Conservation (phyloP, 139 green algal species). For the Raphidocelis subcapitata region DNA sequence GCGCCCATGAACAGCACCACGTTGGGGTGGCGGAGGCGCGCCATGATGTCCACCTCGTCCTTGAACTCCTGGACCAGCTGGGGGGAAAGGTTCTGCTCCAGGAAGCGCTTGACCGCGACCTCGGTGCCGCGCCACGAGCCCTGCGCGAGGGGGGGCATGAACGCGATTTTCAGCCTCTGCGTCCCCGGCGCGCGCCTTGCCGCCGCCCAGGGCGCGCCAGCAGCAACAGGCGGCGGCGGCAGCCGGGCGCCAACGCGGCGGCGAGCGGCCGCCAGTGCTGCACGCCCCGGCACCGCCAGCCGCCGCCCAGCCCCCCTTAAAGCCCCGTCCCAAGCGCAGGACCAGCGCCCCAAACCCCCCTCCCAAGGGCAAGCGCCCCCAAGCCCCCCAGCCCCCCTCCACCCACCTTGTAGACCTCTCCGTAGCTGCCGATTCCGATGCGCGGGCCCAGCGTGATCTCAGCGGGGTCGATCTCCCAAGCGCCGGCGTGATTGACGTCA, state of each 20-base stretch:
- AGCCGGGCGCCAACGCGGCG: no score
- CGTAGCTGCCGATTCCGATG: slow-evolving; percentile 83
- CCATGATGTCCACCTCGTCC: slow-evolving; percentile 70
- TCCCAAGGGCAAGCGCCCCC: background rate
- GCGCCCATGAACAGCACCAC: slow-evolving; percentile 82
- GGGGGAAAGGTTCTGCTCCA: slow-evolving; percentile 62
- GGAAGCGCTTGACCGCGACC: slow-evolving; percentile 89
- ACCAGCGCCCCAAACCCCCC: background rate
- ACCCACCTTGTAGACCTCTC: slow-evolving; percentile 72
- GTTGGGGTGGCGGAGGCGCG: slow-evolving; percentile 71
- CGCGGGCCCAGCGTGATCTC: slow-evolving; percentile 67
- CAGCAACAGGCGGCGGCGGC: no score
- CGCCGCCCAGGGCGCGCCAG: background rate
- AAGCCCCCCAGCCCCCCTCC: no score
- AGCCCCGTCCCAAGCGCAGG: background rate
- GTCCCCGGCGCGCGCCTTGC: background rate
- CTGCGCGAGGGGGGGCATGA: no score
- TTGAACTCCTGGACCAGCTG: slow-evolving; percentile 54
- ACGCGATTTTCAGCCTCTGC: background rate
- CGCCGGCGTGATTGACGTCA: background rate
- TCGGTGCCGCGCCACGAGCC: slow-evolving; percentile 82
- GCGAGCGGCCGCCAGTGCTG: no score
- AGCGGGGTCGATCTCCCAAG: slow-evolving; percentile 67
- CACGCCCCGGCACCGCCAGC: no score
- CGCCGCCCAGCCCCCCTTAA: background rate